phyloP scores from a whole-genome alignment of 2,329 filamentous ascomycete genomes.

The Fusarium torulosum region DNA sequence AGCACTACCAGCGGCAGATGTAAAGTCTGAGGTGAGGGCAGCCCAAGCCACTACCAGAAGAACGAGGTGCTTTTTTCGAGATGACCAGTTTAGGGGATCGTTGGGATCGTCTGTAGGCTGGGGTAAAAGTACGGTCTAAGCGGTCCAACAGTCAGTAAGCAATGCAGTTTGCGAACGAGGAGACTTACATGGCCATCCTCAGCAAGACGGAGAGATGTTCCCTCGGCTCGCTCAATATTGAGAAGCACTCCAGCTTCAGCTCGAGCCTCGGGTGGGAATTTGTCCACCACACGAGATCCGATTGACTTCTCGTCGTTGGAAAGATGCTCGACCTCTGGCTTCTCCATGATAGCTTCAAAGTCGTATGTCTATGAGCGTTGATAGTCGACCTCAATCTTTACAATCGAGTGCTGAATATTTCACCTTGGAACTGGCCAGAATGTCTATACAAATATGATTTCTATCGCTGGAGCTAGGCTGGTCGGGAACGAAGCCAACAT shows the following conservation, averaged over 20 bases:
- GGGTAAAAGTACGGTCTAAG: not conserved
- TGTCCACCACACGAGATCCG: slow-evolving; percentile 2
- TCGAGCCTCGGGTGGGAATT: slow-evolving; percentile 25
- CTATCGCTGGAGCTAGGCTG: not conserved
- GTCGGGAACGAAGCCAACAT: not conserved
- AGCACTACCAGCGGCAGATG: slow-evolving; percentile 35
- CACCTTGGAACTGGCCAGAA: not conserved
- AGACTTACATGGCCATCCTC: slow-evolving; percentile 36
- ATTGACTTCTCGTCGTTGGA: slow-evolving; percentile 28
- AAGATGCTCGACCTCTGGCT: slow-evolving; percentile 35
- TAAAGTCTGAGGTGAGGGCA: slow-evolving; percentile 39
- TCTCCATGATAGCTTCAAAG: slow-evolving; percentile 21
- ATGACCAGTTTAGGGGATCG: no score
- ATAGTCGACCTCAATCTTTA: not conserved
- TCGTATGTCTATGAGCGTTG: not conserved
- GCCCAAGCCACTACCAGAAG: not conserved
- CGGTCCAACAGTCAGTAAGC: not conserved
- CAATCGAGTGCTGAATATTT: not conserved
- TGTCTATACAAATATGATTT: slow-evolving; percentile 24
- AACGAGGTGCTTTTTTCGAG: no score
- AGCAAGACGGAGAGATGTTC: slow-evolving; percentile 17
- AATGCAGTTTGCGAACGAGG: not conserved
- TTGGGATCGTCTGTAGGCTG: no score
- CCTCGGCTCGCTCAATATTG: not conserved
- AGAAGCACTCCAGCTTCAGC: slow-evolving; percentile 36